phyloP scores from a whole-genome alignment of 495 filamentous ascomycete species.

The Xylaria nigripes region DNA sequence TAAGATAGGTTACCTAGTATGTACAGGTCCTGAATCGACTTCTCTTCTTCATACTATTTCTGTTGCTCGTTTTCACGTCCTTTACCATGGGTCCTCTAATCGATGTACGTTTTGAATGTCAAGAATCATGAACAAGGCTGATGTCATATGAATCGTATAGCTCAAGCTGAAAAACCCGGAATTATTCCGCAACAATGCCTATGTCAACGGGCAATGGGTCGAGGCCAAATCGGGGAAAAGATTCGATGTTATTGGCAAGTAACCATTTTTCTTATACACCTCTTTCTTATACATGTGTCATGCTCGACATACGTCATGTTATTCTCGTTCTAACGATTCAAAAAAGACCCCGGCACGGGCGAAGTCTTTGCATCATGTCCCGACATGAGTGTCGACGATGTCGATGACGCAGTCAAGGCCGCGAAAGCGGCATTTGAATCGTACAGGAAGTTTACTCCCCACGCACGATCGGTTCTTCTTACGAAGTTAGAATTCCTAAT shows the following conservation, averaged over 20 bases:
- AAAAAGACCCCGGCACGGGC: slow-evolving; percentile 53
- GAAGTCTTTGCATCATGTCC: slow-evolving; percentile 56
- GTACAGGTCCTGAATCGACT: too few relatives aligned
- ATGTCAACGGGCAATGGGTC: slow-evolving; percentile 54
- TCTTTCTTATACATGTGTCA: not conserved
- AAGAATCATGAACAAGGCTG: not conserved
- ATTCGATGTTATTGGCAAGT: slow-evolving; percentile 56
- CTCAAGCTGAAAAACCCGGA: not conserved
- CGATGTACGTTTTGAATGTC: too few relatives aligned
- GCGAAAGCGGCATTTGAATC: slow-evolving; percentile 53
- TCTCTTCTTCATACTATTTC: too few relatives aligned
- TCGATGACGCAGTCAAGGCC: slow-evolving; percentile 48
- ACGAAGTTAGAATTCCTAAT: slow-evolving; percentile 50
- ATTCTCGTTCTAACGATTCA: not conserved
- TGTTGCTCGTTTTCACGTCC: too few relatives aligned
- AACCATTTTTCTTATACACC: not conserved
- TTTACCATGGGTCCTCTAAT: too few relatives aligned
- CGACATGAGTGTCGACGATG: slow-evolving; percentile 51
- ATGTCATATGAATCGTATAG: not conserved
- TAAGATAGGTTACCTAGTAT: too few relatives aligned
- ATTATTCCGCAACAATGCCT: slow-evolving; percentile 48
- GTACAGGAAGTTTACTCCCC: slow-evolving; percentile 52
- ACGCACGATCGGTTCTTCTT: slow-evolving; percentile 52
- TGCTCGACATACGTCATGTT: not conserved
- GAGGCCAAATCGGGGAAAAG: slow-evolving; percentile 52